These are phyloP conservation scores for Solanum virginianum DNA, from an alignment of 257 asterid species.

Conservation along the genomic window DNA sequence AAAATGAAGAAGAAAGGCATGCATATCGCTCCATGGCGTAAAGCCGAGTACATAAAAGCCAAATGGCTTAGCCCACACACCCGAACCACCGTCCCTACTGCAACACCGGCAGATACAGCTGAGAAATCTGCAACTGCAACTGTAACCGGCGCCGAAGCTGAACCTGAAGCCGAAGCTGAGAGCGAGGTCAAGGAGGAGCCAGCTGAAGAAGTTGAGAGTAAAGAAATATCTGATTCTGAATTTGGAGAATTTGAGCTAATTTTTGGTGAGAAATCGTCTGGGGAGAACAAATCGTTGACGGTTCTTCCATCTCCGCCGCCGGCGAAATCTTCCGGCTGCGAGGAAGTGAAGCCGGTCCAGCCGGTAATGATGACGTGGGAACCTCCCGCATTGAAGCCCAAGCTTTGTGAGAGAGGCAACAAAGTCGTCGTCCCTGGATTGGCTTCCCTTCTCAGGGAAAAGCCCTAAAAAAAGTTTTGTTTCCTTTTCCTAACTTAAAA, in stretches of 20 bases:
- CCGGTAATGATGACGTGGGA: conserved; percentile 45
- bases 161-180: not conserved
- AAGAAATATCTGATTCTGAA: conserved; percentile 22
- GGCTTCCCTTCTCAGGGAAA: conserved; percentile 80
- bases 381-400: conserved; percentile 64
- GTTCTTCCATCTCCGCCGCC: conserved; percentile 16
- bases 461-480: conserved; percentile 35
- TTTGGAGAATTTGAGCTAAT: conserved; percentile 54
- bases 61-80: conserved; percentile 73
- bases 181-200: conserved; percentile 7
- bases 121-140: not conserved
- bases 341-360: conserved; percentile 9
- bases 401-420: conserved; percentile 47
- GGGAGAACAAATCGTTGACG: not conserved
- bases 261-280: conserved; percentile 33
- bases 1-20: conserved; percentile 77
- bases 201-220: not conserved
- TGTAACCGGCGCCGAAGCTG: not conserved
- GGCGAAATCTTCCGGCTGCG: conserved; percentile 5
- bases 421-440: conserved; percentile 65
- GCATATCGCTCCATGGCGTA: conserved; percentile 97
- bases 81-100: conserved; percentile 11
- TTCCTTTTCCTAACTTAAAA: conserved; percentile 10
- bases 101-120: not conserved
- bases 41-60: conserved; percentile 60